These are phyloP conservation scores for Trichosporon sp. DNA, from an alignment of 1,284 basidiomycete species.

Conservation along the genomic window DNA sequence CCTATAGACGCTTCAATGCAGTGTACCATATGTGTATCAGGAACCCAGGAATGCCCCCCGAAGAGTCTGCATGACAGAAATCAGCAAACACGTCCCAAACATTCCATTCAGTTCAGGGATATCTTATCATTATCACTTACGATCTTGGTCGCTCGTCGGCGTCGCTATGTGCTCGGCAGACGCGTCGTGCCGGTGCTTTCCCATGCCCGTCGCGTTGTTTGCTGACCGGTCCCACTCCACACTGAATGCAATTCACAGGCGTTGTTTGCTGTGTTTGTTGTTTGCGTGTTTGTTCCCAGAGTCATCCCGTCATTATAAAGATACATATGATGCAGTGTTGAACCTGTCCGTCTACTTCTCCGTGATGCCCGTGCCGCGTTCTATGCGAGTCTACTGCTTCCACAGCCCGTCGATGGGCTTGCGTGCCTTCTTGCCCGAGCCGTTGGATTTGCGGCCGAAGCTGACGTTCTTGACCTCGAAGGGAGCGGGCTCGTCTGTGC, in stretches of 20 bases:
- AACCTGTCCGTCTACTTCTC: not conserved
- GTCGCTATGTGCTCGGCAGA: not conserved
- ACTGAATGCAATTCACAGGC: not conserved
- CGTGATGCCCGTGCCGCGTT: not conserved
- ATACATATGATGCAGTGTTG: not conserved
- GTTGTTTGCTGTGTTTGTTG: not conserved
- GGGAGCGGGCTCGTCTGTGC: not conserved
- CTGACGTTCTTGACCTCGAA: constrained; percentile 1
- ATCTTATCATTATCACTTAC: not conserved
- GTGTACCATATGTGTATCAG: not conserved
- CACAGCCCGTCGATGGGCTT: not conserved
- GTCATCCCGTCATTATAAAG: not conserved
- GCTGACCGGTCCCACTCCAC: too few relatives aligned
- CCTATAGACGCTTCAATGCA: not conserved
- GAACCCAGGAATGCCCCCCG: not conserved
- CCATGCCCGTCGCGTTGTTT: not conserved
- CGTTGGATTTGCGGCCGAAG: not conserved
- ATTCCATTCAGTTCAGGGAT: not conserved
- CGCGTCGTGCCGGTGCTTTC: not conserved
- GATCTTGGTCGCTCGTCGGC: not conserved
- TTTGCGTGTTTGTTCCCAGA: not conserved
- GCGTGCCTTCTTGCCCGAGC: not conserved
- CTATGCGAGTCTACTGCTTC: not conserved
- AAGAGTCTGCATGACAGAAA: too few relatives aligned
- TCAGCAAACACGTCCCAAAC: not conserved